Percentiles rank a stretch among this genome's conserved stretches.
Conservation (phyloP, 495 filamentous ascomycete genomes). For the Mytilinidion resinicola region DNA sequence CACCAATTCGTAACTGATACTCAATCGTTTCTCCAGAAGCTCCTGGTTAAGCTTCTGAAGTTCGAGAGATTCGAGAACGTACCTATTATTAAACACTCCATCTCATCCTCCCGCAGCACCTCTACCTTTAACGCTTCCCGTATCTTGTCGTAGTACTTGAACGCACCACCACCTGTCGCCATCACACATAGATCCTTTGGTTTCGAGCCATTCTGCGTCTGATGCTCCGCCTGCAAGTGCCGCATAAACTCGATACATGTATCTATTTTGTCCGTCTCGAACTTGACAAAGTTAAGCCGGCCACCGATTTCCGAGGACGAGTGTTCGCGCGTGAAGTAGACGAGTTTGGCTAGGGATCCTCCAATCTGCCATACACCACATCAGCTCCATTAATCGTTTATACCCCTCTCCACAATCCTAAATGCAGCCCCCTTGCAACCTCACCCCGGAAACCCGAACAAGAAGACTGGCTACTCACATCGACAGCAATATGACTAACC, state of each 20-base stretch:
- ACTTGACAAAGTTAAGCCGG: slow-evolving; percentile 86
- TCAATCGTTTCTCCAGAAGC: too few species aligned
- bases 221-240: slow-evolving; percentile 70
- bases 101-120: slow-evolving; percentile 90
- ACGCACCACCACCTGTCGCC: slow-evolving; percentile 91
- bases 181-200: slow-evolving; percentile 73
- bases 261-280: slow-evolving; percentile 89
- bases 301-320: slow-evolving; percentile 52
- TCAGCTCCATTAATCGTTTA: slow-evolving; percentile 16
- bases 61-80: slow-evolving; percentile 14
- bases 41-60: slow-evolving; percentile 1
- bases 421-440: not conserved
- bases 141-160: slow-evolving; percentile 90
- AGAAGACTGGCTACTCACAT: slow-evolving; percentile 57
- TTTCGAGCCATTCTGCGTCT: slow-evolving; percentile 59
- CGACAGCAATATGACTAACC: slow-evolving; percentile 92
- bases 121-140: slow-evolving; percentile 73
- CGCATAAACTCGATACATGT: slow-evolving; percentile 86
- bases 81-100: slow-evolving; percentile 98
- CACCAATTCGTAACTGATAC: too few species aligned
- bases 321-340: slow-evolving; percentile 91
- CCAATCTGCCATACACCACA: slow-evolving; percentile 66
- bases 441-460: slow-evolving; percentile 28
- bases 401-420: not conserved
- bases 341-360: slow-evolving; percentile 87